Conservation (phyloP, 2,329 filamentous ascomycete genomes). For the Capronia coronata region DNA sequence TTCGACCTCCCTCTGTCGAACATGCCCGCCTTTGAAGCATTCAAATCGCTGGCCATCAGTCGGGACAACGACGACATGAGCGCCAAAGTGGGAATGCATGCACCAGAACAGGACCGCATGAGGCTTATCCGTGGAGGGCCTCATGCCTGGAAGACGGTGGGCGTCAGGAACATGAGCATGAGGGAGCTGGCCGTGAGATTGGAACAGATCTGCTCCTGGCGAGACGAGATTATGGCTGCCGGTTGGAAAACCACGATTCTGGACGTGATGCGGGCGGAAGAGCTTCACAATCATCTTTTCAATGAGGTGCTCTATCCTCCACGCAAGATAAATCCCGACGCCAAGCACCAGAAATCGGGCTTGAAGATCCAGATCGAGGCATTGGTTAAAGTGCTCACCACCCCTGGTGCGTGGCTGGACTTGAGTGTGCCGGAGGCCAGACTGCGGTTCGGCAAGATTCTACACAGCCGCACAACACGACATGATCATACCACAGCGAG, state of each 20-base stretch:
- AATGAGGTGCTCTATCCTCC: constrained; percentile 36
- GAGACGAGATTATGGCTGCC: constrained; percentile 32
- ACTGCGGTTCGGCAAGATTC: constrained; percentile 40
- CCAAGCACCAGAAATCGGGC: constrained; percentile 27
- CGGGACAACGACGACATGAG: constrained; percentile 31
- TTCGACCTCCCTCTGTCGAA: constrained; percentile 24
- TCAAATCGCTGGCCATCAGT: constrained; percentile 32
- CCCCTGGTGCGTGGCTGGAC: constrained; percentile 43
- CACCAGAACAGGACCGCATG: constrained; percentile 34
- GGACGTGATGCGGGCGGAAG: constrained; percentile 31
- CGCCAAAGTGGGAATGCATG: constrained; percentile 35
- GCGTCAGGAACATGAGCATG: constrained; percentile 36
- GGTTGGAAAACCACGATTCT: constrained; percentile 34
- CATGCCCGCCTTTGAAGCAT: constrained; percentile 31
- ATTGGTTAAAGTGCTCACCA: constrained; percentile 38
- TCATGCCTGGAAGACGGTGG: constrained; percentile 38
- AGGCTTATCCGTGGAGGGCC: constrained; percentile 36
- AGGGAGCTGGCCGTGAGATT: constrained; percentile 34
- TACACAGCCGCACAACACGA: constrained; percentile 34
- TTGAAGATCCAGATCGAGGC: constrained; percentile 44
- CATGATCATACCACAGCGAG: constrained; percentile 12
- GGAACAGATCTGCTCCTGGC: constrained; percentile 32
- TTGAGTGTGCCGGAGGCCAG: constrained; percentile 44
- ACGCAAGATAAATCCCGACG: constrained; percentile 25
- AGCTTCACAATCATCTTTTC: constrained; percentile 36